Base-by-base conservation (phyloP, 208 protist species). In the Trypanosomatidae sp. region DNA sequence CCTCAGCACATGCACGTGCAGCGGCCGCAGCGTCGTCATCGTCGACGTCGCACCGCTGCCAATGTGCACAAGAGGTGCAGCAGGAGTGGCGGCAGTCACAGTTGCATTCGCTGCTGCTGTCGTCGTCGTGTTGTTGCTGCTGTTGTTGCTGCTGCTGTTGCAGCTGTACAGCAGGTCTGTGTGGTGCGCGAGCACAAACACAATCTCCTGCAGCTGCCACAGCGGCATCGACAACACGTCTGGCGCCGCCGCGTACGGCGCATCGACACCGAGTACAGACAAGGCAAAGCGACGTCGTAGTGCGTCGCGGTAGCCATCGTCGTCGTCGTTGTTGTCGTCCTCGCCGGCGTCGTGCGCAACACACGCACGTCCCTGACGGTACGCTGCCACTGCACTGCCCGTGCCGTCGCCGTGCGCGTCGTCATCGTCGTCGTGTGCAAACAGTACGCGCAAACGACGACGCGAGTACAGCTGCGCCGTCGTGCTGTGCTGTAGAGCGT, bases 221-320 rank as follows among this genome's bases (percentile, higher is more conserved):
- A 91, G 60, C 24, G 82, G 82, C 82, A 91, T 91, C 74, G 72
- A 91, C 26, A 86, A 38, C 42, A 87, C 51, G 1, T 61, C 80
- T 4, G 82, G 77, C 43, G 79, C 67, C 55, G 61, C 27, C 22
- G 69, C 58, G 41, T 85, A 75, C 2, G 70, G 60, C 42, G 74
- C 56, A 4, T 83, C 71, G 8, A 81, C 60, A 28, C 56, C 56
- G 24, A 91, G 40, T 16, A 67, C 56, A n/a, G 82, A 87, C 18
- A 66, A 45, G 5, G 70, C 67, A 30, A 77, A 65, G 4, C 74
- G 66, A 4, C 52, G 70, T 6, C 45, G 61, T 19, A 81, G 40
- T 13, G 32, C 32, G 19, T 57, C 45, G 23, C 74, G 66, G 2
- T 26, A 10, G 30, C 61, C 19, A 18, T 38, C 33, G 4, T n/a